Percentiles rank a stretch among this genome's conserved stretches.
phyloP scores from a whole-genome alignment of 106 monocot genomes.

The Dendrobium huoshanense region DNA sequence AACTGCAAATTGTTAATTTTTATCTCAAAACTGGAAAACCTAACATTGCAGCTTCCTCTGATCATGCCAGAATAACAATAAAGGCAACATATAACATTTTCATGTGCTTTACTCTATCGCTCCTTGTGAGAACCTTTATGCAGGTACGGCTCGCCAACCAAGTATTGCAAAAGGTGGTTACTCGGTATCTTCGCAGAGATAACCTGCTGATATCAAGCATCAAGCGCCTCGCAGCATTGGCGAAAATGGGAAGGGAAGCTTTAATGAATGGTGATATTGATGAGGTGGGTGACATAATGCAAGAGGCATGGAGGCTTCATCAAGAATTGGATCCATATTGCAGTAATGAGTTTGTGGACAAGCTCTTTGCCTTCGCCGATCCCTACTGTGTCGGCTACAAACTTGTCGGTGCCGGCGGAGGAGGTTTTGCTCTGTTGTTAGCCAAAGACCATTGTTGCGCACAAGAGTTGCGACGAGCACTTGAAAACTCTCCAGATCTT shows the following conservation, averaged over 20 bases:
- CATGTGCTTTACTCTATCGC: no score
- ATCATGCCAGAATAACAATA: no score
- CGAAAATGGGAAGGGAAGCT: conserved; percentile 70
- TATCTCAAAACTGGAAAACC: no score
- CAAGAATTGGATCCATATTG: conserved; percentile 97
- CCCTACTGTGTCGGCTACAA: conserved; percentile 88
- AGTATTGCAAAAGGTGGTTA: conserved; percentile 89
- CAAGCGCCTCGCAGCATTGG: conserved; percentile 68
- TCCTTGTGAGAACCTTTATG: no score
- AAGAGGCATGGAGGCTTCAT: conserved; percentile 87
- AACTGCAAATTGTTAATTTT: no score
- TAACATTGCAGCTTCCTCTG: no score
- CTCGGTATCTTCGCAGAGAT: conserved; percentile 79
- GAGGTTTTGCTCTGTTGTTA: conserved; percentile 87
- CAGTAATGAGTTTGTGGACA: conserved; percentile 81
- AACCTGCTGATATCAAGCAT: conserved; percentile 81
- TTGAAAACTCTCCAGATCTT: conserved; percentile 47
- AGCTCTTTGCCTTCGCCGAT: conserved; percentile 62
- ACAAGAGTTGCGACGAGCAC: conserved; percentile 28
- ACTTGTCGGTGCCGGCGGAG: conserved; percentile 90
- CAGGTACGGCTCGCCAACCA: conserved; percentile 86
- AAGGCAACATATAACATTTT: no score
- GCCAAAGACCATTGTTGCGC: conserved; percentile 47
- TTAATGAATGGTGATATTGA: conserved; percentile 86
- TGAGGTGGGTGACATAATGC: conserved; percentile 83